These are phyloP conservation scores for Prunus padus DNA, from an alignment of 306 rosid genomes.

Conservation along the genomic window DNA sequence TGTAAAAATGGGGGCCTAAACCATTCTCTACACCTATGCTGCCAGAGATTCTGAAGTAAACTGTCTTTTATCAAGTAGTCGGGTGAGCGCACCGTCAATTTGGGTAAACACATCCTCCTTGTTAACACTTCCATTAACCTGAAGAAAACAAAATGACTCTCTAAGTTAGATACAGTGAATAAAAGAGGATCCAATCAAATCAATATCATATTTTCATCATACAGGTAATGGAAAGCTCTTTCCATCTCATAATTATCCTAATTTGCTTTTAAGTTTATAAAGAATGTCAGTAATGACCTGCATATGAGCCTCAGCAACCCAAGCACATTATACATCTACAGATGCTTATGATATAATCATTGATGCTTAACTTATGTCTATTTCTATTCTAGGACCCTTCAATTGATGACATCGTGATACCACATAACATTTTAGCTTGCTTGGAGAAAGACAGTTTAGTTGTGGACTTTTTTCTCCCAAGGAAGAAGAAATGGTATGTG, in stretches of 20 bases:
- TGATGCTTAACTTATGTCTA: neutral
- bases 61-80: slow-evolving; percentile 53
- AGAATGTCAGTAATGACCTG: neutral
- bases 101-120: slow-evolving; percentile 73
- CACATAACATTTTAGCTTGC: neutral
- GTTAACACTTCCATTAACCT: slow-evolving; percentile 39
- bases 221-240: neutral
- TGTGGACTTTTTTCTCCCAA: neutral
- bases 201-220: neutral
- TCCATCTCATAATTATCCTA: neutral
- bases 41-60: slow-evolving; percentile 50
- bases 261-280: neutral
- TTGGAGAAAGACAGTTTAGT: neutral
- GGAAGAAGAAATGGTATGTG: neutral
- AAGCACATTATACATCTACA: neutral
- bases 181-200: neutral
- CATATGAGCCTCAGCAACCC: neutral
- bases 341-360: neutral
- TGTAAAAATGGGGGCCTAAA: slow-evolving; percentile 5
- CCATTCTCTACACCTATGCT: slow-evolving; percentile 34
- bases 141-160: slow-evolving; percentile 7
- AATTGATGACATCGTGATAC: neutral
- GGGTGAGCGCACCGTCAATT: slow-evolving; percentile 53
- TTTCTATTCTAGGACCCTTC: neutral
- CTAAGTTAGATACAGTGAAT: neutral